Conservation (phyloP, 768 basidiomycete genomes). For the Mycena belliarum region DNA sequence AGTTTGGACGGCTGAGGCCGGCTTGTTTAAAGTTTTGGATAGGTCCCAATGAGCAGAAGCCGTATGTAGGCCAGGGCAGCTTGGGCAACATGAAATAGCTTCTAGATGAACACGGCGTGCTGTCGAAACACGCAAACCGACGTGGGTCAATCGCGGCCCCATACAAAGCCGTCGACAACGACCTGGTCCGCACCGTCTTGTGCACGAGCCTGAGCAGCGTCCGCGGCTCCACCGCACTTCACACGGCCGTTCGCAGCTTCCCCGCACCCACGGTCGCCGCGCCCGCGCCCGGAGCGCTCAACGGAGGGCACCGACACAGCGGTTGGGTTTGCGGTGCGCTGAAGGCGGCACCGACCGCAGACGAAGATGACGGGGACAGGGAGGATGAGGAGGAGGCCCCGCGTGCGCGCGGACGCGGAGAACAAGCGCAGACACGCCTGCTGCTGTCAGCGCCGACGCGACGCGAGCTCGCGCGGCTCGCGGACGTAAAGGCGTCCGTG, state of each 20-base stretch:
- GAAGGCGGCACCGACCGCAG: too few relatives aligned
- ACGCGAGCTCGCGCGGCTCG: background rate
- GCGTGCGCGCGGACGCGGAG: background rate
- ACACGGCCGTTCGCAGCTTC: conserved; percentile 40
- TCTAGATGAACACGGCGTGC: too few relatives aligned
- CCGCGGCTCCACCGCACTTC: conserved; percentile 40
- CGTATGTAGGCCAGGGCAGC: too few relatives aligned
- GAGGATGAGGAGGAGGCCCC: background rate
- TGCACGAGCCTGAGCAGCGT: background rate
- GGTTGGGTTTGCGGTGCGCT: background rate
- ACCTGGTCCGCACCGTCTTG: background rate
- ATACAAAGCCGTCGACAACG: background rate
- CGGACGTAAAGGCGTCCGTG: background rate
- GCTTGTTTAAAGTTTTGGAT: too few relatives aligned
- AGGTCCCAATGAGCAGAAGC: too few relatives aligned
- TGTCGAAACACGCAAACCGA: too few relatives aligned
- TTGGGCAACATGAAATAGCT: too few relatives aligned
- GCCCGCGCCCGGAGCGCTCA: conserved; percentile 33
- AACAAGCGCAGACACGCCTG: background rate
- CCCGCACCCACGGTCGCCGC: conserved; percentile 40
- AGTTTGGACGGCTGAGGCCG: too few relatives aligned
- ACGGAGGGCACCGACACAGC: background rate
- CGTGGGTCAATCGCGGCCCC: too few relatives aligned
- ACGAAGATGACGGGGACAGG: background rate
- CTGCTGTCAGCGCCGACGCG: background rate